Conservation (phyloP, 352 stramenopile species). For the Phytophthora pinifolia region DNA sequence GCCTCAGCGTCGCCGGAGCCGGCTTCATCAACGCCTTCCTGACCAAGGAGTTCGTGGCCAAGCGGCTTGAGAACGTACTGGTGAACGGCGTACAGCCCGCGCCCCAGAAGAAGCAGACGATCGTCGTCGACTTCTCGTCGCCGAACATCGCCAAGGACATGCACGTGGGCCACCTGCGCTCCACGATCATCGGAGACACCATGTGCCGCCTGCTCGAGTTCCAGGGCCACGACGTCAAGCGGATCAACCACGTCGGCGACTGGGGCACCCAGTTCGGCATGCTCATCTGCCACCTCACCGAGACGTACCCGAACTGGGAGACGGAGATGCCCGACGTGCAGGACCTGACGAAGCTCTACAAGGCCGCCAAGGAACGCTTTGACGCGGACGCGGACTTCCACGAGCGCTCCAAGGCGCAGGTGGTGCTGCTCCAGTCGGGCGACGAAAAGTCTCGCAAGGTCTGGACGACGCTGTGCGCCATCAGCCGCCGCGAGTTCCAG, state of each 20-base stretch:
- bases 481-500: constrained; percentile 84
- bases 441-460: constrained; percentile 80
- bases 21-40: constrained; percentile 99
- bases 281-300: constrained; percentile 99
- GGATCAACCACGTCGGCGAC: constrained; percentile 87
- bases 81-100: constrained; percentile 69
- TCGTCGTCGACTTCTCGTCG: constrained; percentile 85
- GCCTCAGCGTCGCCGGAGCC: constrained; percentile 88
- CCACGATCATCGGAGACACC: constrained; percentile 91
- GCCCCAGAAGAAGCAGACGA: constrained; percentile 80
- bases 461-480: constrained; percentile 82
- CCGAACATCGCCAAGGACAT: constrained; percentile 91
- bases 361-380: constrained; percentile 95
- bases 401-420: constrained; percentile 95
- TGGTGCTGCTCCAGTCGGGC: constrained; percentile 97
- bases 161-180: constrained; percentile 87
- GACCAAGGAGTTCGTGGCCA: constrained; percentile 77
- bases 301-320: constrained; percentile 95
- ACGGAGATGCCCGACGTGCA: constrained; percentile 94
- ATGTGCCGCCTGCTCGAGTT: constrained; percentile 89
- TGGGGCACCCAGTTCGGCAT: constrained; percentile 98
- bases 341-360: constrained; percentile 94
- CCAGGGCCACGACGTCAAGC: constrained; percentile 77
- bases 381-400: constrained; percentile 97
- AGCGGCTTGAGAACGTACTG: constrained; percentile 71